phyloP scores from a whole-genome alignment of 805 yeast species.

The Ogataea degrootiae region DNA sequence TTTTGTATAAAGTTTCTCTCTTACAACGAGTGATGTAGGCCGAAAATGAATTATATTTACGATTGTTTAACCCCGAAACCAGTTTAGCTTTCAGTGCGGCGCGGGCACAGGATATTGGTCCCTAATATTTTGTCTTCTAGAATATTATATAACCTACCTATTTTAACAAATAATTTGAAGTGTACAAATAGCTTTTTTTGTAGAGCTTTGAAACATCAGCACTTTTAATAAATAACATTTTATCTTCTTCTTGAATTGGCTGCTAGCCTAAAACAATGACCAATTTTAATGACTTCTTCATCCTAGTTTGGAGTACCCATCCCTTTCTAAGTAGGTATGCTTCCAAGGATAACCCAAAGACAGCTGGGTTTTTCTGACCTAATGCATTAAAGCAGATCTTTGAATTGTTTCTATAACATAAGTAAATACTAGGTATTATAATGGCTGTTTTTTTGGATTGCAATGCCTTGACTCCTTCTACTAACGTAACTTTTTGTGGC shows the following conservation, averaged over 20 bases:
- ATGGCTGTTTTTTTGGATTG: constrained; percentile 70
- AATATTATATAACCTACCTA: too few relatives aligned
- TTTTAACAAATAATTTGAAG: too few relatives aligned
- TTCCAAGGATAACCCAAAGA: constrained; percentile 28
- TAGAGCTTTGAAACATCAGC: constrained; percentile 19
- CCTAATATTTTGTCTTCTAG: too few relatives aligned
- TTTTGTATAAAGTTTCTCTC: too few relatives aligned
- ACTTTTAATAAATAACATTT: constrained; percentile 19
- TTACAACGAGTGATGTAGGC: too few relatives aligned
- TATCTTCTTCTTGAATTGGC: constrained; percentile 20
- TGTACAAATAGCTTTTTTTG: constrained; percentile 3
- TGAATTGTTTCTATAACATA: constrained; percentile 55
- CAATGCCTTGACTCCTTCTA: constrained; percentile 57
- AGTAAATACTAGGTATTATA: constrained; percentile 68
- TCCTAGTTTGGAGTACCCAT: constrained; percentile 50
- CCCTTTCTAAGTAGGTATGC: constrained; percentile 30
- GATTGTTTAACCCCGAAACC: too few relatives aligned
- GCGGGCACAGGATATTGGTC: too few relatives aligned
- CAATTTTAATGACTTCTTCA: constrained; percentile 61
- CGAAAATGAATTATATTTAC: too few relatives aligned
- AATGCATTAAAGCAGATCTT: constrained; percentile 35
- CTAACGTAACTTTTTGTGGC: constrained; percentile 71
- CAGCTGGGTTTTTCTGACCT: constrained; percentile 29
- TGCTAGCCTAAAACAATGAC: constrained; percentile 15
- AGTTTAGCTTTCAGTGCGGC: too few relatives aligned